These are phyloP conservation scores for Fusarium concolor DNA, from an alignment of 2,329 filamentous ascomycete genomes.

Conservation along the genomic window DNA sequence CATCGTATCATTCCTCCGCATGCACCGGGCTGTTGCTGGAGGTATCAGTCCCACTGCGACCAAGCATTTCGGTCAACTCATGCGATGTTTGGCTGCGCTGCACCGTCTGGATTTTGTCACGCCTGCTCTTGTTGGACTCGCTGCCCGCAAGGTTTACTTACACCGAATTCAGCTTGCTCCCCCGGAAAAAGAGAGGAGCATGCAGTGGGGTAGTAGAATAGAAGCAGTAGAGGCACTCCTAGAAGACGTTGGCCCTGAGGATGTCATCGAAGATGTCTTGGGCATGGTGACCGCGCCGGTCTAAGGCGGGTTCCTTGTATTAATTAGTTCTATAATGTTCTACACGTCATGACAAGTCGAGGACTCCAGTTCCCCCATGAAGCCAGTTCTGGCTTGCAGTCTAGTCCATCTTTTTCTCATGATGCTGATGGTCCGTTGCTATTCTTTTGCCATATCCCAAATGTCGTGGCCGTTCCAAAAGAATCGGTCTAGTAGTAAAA, in stretches of 20 bases:
- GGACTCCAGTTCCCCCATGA: slow-evolving; percentile 35
- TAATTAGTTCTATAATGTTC: slow-evolving; percentile 48
- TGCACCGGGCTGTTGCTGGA: slow-evolving; percentile 85
- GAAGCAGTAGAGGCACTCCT: slow-evolving; percentile 75
- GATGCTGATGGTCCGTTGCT: slow-evolving; percentile 26
- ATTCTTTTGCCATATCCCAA: slow-evolving; percentile 42
- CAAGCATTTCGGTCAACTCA: slow-evolving; percentile 77
- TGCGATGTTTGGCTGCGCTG: slow-evolving; percentile 80
- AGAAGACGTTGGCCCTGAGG: slow-evolving; percentile 69
- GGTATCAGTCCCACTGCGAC: slow-evolving; percentile 84
- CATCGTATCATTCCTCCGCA: slow-evolving; percentile 84
- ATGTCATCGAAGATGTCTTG: slow-evolving; percentile 74
- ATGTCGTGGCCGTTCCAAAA: slow-evolving; percentile 39
- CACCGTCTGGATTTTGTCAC: slow-evolving; percentile 85
- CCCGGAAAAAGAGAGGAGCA: slow-evolving; percentile 81
- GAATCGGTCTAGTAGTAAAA: slow-evolving; percentile 37
- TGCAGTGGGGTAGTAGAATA: slow-evolving; percentile 91
- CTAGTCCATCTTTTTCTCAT: slow-evolving; percentile 35
- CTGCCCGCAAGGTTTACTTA: slow-evolving; percentile 86
- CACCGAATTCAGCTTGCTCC: slow-evolving; percentile 81
- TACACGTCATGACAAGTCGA: slow-evolving; percentile 38
- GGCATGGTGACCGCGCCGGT: slow-evolving; percentile 66
- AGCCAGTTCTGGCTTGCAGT: slow-evolving; percentile 31
- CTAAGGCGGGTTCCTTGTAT: slow-evolving; percentile 42
- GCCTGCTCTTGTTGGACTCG: slow-evolving; percentile 84